Evolutionary conservation across 2,329 filamentous ascomycete genomes (phyloP).

Genomic region (Sphaerostilbella broomeana): DNA sequence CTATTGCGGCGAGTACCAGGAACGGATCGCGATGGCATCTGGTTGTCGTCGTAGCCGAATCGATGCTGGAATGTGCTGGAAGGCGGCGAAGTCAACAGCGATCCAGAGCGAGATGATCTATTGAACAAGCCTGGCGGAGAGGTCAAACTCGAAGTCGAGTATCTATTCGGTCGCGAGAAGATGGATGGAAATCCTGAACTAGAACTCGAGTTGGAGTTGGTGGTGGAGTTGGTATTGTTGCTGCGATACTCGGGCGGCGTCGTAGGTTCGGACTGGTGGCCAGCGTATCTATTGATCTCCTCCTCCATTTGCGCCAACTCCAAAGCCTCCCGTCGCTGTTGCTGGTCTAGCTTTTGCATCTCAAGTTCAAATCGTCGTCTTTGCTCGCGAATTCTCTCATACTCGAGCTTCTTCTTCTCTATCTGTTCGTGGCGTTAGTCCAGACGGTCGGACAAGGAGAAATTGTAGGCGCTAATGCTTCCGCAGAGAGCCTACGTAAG

Average conservation of each 20-base stretch:
- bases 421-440: conserved; percentile 48
- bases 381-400: conserved; percentile 84
- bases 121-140: conserved; percentile 72
- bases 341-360: conserved; percentile 81
- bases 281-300: conserved; percentile 59
- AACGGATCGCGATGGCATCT: conserved; percentile 75
- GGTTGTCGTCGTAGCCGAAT: conserved; percentile 41
- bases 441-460: too few species aligned
- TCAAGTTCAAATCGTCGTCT: conserved; percentile 85
- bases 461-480: too few species aligned
- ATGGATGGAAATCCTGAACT: conserved; percentile 74
- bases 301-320: conserved; percentile 82
- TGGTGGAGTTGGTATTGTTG: conserved; percentile 44
- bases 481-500: not conserved
- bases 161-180: conserved; percentile 78
- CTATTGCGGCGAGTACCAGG: conserved; percentile 85
- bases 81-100: conserved; percentile 73
- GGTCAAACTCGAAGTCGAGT: conserved; percentile 81
- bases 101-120: conserved; percentile 68
- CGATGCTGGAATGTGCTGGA: conserved; percentile 53
- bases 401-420: conserved; percentile 89
- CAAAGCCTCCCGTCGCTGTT: conserved; percentile 74
- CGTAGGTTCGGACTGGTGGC: conserved; percentile 88
- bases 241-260: conserved; percentile 90
- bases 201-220: too few species aligned